phyloP scores from a whole-genome alignment of 805 yeast genomes.

The Suhomyces sp. region DNA sequence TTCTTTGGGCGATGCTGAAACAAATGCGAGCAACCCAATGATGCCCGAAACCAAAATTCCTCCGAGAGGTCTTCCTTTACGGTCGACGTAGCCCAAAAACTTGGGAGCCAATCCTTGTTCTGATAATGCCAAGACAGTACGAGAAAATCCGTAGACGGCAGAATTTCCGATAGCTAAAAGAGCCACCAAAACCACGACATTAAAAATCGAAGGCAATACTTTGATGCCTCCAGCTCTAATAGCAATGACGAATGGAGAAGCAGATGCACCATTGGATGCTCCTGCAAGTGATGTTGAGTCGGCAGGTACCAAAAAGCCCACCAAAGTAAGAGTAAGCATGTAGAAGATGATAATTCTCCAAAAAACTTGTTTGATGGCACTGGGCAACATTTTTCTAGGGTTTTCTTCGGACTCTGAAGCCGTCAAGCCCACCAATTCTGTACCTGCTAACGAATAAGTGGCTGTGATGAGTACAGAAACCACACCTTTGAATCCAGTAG shows the following conservation, averaged over 20 bases:
- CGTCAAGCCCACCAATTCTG: constrained; percentile 41
- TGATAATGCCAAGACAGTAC: constrained; percentile 39
- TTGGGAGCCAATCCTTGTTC: constrained; percentile 41
- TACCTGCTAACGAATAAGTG: constrained; percentile 43
- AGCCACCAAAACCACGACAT: constrained; percentile 40
- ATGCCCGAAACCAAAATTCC: constrained; percentile 34
- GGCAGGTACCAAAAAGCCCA: constrained; percentile 40
- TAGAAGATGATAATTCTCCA: constrained; percentile 41
- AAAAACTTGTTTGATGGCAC: constrained; percentile 43
- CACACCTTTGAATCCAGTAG: constrained; percentile 37
- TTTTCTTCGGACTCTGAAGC: constrained; percentile 34
- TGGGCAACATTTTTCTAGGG: constrained; percentile 39
- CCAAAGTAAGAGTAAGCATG: constrained; percentile 38
- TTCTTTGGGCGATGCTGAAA: constrained; percentile 38
- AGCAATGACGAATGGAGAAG: constrained; percentile 44
- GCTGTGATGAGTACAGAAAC: constrained; percentile 39
- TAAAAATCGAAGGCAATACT: constrained; percentile 42
- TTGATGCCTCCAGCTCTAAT: constrained; percentile 40
- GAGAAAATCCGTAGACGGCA: constrained; percentile 42
- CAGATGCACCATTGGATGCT: constrained; percentile 27
- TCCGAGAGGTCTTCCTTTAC: constrained; percentile 38
- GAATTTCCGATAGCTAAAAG: constrained; percentile 43
- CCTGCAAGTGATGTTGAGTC: constrained; percentile 24
- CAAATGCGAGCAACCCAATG: constrained; percentile 39
- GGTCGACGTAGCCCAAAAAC: constrained; percentile 35